phyloP scores from a whole-genome alignment of 2,329 filamentous ascomycete species.

The Huntiella omanensis region DNA sequence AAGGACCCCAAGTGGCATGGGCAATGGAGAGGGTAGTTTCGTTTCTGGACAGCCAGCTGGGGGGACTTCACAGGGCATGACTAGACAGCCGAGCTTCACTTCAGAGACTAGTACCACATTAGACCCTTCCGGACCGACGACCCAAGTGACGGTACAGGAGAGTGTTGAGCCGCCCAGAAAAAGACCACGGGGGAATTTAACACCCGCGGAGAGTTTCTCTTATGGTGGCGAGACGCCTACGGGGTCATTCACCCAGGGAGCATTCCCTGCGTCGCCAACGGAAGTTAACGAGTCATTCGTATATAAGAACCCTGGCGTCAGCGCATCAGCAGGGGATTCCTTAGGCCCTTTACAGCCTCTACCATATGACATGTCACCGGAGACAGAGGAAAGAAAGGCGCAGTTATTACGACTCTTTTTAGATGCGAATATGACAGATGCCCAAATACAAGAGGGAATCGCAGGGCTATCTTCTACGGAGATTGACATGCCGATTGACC shows the following conservation, averaged over 20 bases:
- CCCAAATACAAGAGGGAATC: conserved; percentile 57
- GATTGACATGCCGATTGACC: conserved; percentile 81
- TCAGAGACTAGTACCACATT: conserved; percentile 43
- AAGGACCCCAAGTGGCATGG: conserved; percentile 43
- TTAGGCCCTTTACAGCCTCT: conserved; percentile 46
- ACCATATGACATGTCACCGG: conserved; percentile 37
- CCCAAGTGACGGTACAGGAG: no score
- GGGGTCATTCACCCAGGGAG: conserved; percentile 28
- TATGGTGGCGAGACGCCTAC: conserved; percentile 23
- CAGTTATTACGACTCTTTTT: conserved; percentile 70
- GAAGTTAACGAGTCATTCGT: conserved; percentile 66
- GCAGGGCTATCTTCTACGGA: conserved; percentile 58
- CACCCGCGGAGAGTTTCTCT: conserved; percentile 38
- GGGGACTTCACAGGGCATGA: no score
- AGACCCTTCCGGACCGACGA: no score
- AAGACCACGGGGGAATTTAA: conserved; percentile 40
- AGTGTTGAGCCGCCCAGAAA: conserved; percentile 59
- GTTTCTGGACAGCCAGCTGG: no score
- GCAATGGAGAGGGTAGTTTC: no score
- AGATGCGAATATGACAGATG: conserved; percentile 51
- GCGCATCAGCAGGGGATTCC: conserved; percentile 21
- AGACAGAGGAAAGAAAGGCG: conserved; percentile 63
- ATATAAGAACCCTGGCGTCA: conserved; percentile 31
- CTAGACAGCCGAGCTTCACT: conserved; percentile 53
- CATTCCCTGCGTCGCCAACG: conserved; percentile 51